Conservation (phyloP, 2,329 filamentous ascomycete species). For the Blumeria hordei region DNA sequence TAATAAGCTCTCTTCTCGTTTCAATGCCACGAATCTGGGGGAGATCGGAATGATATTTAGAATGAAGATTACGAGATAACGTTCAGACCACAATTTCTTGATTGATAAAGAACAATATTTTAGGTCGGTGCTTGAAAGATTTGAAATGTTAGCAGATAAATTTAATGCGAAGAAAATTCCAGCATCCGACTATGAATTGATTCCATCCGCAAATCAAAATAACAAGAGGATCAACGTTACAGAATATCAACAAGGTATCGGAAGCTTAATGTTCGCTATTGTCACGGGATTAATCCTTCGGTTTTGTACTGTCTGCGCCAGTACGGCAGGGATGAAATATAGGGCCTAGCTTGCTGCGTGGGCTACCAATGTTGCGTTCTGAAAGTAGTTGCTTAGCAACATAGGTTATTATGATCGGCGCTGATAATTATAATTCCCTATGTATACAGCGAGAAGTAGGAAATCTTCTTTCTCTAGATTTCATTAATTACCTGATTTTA, state of each 20-base stretch:
- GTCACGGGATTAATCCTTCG: too few relatives aligned
- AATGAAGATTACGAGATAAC: neutral
- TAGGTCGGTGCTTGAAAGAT: neutral
- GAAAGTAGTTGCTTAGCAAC: too few relatives aligned
- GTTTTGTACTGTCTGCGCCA: too few relatives aligned
- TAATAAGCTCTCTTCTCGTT: neutral
- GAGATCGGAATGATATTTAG: constrained; percentile 1
- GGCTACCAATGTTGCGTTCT: too few relatives aligned
- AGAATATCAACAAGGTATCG: constrained; percentile 1
- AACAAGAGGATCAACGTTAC: neutral
- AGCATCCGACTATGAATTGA: neutral
- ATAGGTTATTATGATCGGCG: too few relatives aligned
- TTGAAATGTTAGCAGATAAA: neutral
- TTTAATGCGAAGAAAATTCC: neutral
- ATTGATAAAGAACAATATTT: constrained; percentile 3
- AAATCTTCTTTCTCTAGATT: too few relatives aligned
- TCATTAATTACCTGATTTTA: too few relatives aligned
- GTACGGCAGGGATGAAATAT: too few relatives aligned
- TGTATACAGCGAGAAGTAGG: too few relatives aligned
- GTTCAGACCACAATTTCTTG: neutral
- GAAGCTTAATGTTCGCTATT: neutral
- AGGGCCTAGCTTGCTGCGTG: too few relatives aligned
- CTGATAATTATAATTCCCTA: too few relatives aligned
- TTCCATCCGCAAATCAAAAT: neutral
- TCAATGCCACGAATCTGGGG: neutral